phyloP scores from a whole-genome alignment of 1,139 yeast species.

The Protomyces pachydermus region DNA sequence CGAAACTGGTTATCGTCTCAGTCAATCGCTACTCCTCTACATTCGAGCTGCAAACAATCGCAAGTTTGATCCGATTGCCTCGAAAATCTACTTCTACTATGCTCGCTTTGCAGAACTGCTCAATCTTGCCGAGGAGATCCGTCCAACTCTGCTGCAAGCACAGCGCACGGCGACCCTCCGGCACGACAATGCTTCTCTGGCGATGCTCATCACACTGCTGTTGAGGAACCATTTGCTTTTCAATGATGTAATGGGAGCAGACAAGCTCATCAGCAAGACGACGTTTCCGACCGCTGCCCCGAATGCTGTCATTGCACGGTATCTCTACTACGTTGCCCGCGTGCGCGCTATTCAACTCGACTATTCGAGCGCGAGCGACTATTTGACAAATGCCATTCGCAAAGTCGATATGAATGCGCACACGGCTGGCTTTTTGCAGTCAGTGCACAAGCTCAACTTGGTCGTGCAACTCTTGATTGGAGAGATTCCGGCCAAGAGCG shows the following conservation, averaged over 20 bases:
- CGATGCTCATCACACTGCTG: slow-evolving; percentile 74
- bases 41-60: slow-evolving; percentile 69
- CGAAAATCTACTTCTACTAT: slow-evolving; percentile 91
- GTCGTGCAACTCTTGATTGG: slow-evolving; percentile 92
- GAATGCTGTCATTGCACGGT: slow-evolving; percentile 85
- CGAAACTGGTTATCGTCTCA: slow-evolving; percentile 35
- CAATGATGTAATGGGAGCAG: slow-evolving; percentile 82
- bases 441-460: slow-evolving; percentile 82
- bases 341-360: slow-evolving; percentile 89
- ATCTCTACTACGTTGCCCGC: slow-evolving; percentile 81
- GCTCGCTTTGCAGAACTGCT: slow-evolving; percentile 70
- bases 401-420: slow-evolving; percentile 92
- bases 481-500: slow-evolving; percentile 88
- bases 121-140: slow-evolving; percentile 53
- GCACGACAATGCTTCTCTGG: slow-evolving; percentile 89
- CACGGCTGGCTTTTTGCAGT: slow-evolving; percentile 82
- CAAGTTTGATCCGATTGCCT: slow-evolving; percentile 76
- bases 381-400: slow-evolving; percentile 85
- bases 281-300: slow-evolving; percentile 83
- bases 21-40: slow-evolving; percentile 50
- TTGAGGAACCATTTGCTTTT: slow-evolving; percentile 71
- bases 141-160: slow-evolving; percentile 63
- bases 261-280: slow-evolving; percentile 81
- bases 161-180: slow-evolving; percentile 86
- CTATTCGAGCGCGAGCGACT: slow-evolving; percentile 85